Percentiles rank a stretch among this genome's conserved stretches.
phyloP scores from a whole-genome alignment of 148 eudicot species.

The Cornus suecica region DNA sequence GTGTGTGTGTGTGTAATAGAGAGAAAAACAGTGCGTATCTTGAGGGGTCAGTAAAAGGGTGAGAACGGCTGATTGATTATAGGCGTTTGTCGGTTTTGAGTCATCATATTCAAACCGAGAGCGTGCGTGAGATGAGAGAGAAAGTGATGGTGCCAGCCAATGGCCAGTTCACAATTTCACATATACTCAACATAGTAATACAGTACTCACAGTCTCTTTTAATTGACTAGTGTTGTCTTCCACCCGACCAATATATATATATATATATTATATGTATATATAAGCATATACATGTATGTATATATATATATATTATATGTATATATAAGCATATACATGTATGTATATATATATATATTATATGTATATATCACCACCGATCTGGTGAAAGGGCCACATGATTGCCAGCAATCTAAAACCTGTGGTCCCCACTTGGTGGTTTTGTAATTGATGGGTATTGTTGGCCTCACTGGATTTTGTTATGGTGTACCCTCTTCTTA shows the following conservation, averaged over 20 bases:
- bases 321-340: no score
- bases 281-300: no score
- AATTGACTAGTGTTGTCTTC: not conserved
- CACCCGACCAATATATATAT: not conserved
- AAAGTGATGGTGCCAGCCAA: not conserved
- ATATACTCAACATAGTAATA: not conserved
- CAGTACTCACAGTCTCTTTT: not conserved
- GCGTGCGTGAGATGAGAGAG: conserved; percentile 1
- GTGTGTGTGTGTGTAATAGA: not conserved
- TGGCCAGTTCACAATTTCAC: conserved; percentile 10
- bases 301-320: no score
- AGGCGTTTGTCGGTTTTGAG: not conserved
- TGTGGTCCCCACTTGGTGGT: not conserved
- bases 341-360: no score
- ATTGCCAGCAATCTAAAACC: not conserved
- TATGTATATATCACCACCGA: not conserved
- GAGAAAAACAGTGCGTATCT: not conserved
- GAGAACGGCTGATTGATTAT: not conserved
- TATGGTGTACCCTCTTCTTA: no score
- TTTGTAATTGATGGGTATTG: no score
- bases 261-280: no score
- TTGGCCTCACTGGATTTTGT: not conserved
- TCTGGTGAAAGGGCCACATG: not conserved
- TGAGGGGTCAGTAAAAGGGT: not conserved
- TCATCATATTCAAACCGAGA: not conserved